phyloP scores from a whole-genome alignment of 75 land plant genomes.

The Selaginella moellendorffii region DNA sequence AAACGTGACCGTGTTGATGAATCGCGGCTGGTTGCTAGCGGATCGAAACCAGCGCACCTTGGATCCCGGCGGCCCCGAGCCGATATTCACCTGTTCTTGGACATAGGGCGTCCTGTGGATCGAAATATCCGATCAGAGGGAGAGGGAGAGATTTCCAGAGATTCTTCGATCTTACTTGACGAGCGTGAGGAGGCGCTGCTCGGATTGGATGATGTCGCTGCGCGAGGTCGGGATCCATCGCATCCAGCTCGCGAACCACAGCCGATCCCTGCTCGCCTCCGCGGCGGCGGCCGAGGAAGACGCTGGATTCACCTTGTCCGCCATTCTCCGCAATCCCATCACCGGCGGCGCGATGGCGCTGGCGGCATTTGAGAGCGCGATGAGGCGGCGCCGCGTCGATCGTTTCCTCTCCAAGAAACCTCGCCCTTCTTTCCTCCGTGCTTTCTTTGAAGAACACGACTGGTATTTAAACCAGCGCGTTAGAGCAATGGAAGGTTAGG shows the following conservation, averaged over 20 bases:
- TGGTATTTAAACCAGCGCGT: no score
- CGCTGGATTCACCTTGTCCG: background rate
- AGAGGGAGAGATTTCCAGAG: background rate
- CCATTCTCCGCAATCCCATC: background rate
- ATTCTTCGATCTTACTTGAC: slow-evolving; percentile 34
- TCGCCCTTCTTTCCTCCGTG: no score
- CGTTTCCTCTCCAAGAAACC: no score
- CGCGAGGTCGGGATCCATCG: slow-evolving; percentile 90
- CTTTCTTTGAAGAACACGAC: no score
- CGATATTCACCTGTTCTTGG: slow-evolving; percentile 83
- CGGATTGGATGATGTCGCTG: slow-evolving; percentile 56
- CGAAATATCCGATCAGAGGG: background rate
- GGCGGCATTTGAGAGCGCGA: no score
- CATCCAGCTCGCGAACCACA: slow-evolving; percentile 12
- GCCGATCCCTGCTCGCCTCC: background rate
- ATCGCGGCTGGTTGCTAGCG: slow-evolving; percentile 60
- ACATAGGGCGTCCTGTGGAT: slow-evolving; percentile 58
- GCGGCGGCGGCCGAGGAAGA: background rate
- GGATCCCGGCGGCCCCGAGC: slow-evolving; percentile 83
- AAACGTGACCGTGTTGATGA: slow-evolving; percentile 83
- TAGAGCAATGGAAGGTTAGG: no score
- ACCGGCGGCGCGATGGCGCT: no score
- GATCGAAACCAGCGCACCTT: slow-evolving; percentile 82
- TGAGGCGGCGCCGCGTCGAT: no score
- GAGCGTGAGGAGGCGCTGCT: slow-evolving; percentile 66